Evolutionary conservation across 208 protist genomes (phyloP), one percentile per base, ranked within the genome.

Genomic region (Acanthamoeba polyphaga): DNA sequence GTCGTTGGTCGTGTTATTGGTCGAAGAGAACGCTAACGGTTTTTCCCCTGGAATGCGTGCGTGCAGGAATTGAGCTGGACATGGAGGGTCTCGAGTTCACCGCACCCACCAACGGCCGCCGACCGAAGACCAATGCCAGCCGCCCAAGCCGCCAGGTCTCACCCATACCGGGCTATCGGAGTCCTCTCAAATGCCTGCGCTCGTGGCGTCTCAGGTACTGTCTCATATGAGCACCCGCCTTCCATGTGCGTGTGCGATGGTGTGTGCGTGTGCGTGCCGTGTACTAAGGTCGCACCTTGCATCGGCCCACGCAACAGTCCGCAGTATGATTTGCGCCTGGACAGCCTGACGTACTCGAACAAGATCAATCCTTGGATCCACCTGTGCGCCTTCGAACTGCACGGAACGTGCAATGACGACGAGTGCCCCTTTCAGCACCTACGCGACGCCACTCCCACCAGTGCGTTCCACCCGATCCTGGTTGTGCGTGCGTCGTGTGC

Each of bases 381-480:
- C 27, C n/a, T 76, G n/a, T 94, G 91, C 38, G 64, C n/a, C n/a
- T 94, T 58, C 38, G 91, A 94, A 24, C 53, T 94, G n/a, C 62
- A 82, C 29, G 91, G 91, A 3, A 94, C 60, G 0, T 94, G 91
- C 38, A 82, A 94, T 32, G 91, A 94, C 27, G 91, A 82, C 46
- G 66, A 94, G 15, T 94, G 91, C n/a, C 66, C 91, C 19, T 94
- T 64, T 64, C 76, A 94, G 34, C 91, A 94, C 58, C 12, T 72
- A 1, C 32, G 46, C n/a, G 85, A 92, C 19, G 27, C 34, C 38
- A 19, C 32, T 43, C 85, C 62, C n/a, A 32, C 53, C 32, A 27
- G 85, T 92, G 32, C 13, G 51, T 8, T 24, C 1, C 24, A 15
- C n/a, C 32, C 24, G 70, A 3, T 27, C 70, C 7, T 32, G 38